Evolutionary conservation across 257 asterid genomes (phyloP).

Genomic region (Solanum medicagineum): DNA sequence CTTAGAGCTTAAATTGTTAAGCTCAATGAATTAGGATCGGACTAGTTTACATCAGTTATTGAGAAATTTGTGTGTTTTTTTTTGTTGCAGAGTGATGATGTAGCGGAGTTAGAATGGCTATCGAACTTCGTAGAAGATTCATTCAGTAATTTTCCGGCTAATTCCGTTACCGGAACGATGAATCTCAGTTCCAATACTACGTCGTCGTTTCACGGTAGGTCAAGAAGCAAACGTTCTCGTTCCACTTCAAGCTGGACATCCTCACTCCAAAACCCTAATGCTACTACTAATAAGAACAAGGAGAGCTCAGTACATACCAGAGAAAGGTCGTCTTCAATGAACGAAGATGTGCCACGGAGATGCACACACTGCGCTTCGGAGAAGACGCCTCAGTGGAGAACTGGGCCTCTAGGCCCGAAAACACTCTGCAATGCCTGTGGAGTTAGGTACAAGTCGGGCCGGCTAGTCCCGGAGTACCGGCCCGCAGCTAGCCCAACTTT

Average conservation of each 20-base stretch:
- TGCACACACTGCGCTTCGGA: constrained; percentile 79
- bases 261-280: neutral
- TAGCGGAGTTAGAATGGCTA: constrained; percentile 73
- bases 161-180: constrained; percentile 17
- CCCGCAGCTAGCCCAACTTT: constrained; percentile 89
- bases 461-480: constrained; percentile 72
- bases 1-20: neutral
- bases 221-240: constrained; percentile 38
- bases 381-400: constrained; percentile 86
- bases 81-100: constrained; percentile 35
- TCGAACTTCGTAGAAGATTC: constrained; percentile 67
- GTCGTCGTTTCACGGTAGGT: constrained; percentile 20
- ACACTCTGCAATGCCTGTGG: constrained; percentile 85
- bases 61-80: neutral
- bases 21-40: neutral
- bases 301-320: neutral
- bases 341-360: constrained; percentile 25
- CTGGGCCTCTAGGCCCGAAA: constrained; percentile 77
- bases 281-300: neutral
- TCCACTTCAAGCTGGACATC: constrained; percentile 11
- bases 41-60: neutral
- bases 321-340: constrained; percentile 4
- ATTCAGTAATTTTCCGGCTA: constrained; percentile 31
- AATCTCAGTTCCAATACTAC: neutral
- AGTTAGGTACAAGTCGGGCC: constrained; percentile 64